Percentiles rank a stretch among this genome's conserved stretches.
These are phyloP conservation scores for Ascocoryne sarcoides DNA, from an alignment of 2,329 filamentous ascomycete genomes.

Conservation along the genomic window DNA sequence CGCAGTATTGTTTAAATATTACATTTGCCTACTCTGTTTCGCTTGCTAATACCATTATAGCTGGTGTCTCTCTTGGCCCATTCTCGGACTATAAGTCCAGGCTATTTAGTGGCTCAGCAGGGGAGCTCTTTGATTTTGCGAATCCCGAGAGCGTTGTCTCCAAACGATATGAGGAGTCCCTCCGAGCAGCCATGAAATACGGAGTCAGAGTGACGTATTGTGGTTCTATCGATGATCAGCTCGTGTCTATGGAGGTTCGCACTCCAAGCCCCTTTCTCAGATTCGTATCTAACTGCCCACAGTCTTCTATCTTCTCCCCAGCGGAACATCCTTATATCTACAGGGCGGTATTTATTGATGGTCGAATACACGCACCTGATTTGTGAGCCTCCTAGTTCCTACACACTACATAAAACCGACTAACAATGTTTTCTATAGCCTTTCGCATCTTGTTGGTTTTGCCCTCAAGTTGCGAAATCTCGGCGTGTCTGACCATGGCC, in stretches of 20 bases:
- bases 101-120: slow-evolving; percentile 82
- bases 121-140: slow-evolving; percentile 90
- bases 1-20: no score
- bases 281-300: slow-evolving; percentile 10
- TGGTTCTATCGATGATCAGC: slow-evolving; percentile 92
- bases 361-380: slow-evolving; percentile 81
- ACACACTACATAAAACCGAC: not conserved
- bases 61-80: slow-evolving; percentile 86
- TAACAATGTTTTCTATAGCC: slow-evolving; percentile 32
- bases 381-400: slow-evolving; percentile 48
- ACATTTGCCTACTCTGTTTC: no score
- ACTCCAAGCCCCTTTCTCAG: not conserved
- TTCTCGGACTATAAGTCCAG: slow-evolving; percentile 88
- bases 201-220: slow-evolving; percentile 80
- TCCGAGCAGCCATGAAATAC: slow-evolving; percentile 66
- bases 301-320: slow-evolving; percentile 78
- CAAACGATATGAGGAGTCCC: slow-evolving; percentile 66
- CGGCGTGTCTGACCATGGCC: slow-evolving; percentile 83
- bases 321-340: slow-evolving; percentile 88
- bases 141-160: slow-evolving; percentile 75
- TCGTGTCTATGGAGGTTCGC: slow-evolving; percentile 77
- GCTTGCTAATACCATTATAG: slow-evolving; percentile 33
- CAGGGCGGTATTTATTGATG: slow-evolving; percentile 92
- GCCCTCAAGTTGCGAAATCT: slow-evolving; percentile 89
- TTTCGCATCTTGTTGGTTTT: slow-evolving; percentile 88